phyloP scores from a whole-genome alignment of 345 rosid genomes.

The Microcos paniculata region DNA sequence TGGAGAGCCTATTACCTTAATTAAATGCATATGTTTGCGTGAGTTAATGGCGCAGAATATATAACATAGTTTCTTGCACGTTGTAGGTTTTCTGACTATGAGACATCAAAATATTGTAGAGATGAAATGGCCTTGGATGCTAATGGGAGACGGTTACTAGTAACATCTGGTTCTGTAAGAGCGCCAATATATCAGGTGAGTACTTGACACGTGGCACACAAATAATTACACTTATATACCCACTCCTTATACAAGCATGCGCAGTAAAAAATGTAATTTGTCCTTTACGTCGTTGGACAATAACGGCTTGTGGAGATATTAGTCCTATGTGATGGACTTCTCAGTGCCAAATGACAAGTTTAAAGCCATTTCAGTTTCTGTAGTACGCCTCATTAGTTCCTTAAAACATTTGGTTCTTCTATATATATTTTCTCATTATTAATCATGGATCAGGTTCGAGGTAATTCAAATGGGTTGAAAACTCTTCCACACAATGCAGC shows the following conservation, averaged over 20 bases:
- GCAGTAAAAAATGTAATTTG: not conserved
- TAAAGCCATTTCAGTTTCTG: not conserved
- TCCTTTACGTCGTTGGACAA: not conserved
- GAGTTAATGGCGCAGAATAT: not conserved
- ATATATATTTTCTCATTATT: not conserved
- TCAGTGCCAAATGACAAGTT: not conserved
- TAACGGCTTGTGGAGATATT: not conserved
- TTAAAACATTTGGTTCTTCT: no score
- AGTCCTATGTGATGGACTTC: not conserved
- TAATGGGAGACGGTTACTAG: constrained; percentile 46
- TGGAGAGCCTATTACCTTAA: not conserved
- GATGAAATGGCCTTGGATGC: constrained; percentile 73
- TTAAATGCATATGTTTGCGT: not conserved
- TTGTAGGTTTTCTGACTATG: constrained; percentile 37
- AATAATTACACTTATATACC: not conserved
- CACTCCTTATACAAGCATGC: not conserved
- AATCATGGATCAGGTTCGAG: constrained; percentile 42
- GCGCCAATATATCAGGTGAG: constrained; percentile 65
- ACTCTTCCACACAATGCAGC: constrained; percentile 63
- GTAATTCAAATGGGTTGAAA: constrained; percentile 45
- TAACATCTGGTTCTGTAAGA: constrained; percentile 55
- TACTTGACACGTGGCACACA: not conserved
- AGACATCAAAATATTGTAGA: constrained; percentile 34
- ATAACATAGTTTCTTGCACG: not conserved
- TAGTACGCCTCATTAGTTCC: not conserved